Base-by-base conservation (phyloP, 768 basidiomycete species). In the Botryobasidium botryosum region DNA sequence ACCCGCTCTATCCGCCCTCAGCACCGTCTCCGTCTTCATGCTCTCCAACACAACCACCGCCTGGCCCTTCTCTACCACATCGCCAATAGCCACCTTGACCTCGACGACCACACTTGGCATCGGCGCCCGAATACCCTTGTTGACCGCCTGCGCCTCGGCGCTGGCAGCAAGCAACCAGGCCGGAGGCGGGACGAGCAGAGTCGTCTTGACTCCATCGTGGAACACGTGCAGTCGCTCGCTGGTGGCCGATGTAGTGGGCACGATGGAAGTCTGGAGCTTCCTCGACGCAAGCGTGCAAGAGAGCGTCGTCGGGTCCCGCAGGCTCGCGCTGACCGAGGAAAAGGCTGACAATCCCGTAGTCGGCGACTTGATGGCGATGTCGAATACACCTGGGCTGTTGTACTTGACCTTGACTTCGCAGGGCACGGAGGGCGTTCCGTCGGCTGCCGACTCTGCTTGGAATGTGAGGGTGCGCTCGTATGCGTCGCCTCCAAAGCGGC, bases 41-140 rank as follows among this genome's bases (percentile, higher is more conserved):
- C 88, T 92, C 64, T 92, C 90, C 56, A 92, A 62, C 4, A 91
- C 74, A 25, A 88, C 75, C 6, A 87, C 68, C 6, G 72, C 73
- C 56, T 90, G 81, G 0, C 85, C 86, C 55, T 72, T 77, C 61
- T 79, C 76, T 32, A 94, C 82, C 12, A 60, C 65, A 42, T 91
- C 80, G 3, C 88, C 90, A 1, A 71, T 64, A 47, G 68, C 68
- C 27, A 91, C 88, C 15, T 70, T 70, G 41, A 94, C 79, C 44
- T 92, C 86, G 3, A 94, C 88, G 2, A 94, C 79, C 40, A 88
- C 68, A 58, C 85, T 85, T n/a, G 88, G 88, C 83, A 88, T 88
- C 12, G 90, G 88, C 3, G 84, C 82, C 48, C 74, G 71, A 52
- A 87, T 58, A 13, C 74, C 73, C 31, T 46, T 47, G 54, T 74